Percentiles rank a stretch among this genome's conserved stretches.
These are phyloP conservation scores for Moniliella sp. DNA, from an alignment of 1,284 basidiomycete genomes.

Conservation along the genomic window DNA sequence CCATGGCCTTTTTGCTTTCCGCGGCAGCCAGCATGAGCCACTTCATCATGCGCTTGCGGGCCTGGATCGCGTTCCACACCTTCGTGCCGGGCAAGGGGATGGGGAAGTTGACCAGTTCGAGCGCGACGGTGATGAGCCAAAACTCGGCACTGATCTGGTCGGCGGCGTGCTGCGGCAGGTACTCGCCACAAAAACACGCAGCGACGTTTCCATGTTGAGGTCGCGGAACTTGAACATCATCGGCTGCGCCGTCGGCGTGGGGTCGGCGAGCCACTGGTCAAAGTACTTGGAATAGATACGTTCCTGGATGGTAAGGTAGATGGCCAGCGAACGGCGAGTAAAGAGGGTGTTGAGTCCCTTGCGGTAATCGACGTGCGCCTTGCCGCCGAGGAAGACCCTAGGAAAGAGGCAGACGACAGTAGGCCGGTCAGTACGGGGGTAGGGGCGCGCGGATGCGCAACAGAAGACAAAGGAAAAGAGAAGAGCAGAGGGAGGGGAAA, in stretches of 20 bases:
- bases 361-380: constrained; percentile 79
- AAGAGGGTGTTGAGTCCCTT: constrained; percentile 74
- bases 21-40: constrained; percentile 62
- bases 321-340: constrained; percentile 75
- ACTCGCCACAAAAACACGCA: constrained; percentile 80
- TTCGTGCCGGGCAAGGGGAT: constrained; percentile 60
- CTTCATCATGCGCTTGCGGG: constrained; percentile 65
- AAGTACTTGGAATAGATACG: constrained; percentile 58
- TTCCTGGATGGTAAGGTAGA: constrained; percentile 74
- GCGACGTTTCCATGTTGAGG: constrained; percentile 91
- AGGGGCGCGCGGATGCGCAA: no score
- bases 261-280: constrained; percentile 34
- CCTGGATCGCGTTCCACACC: constrained; percentile 78
- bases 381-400: constrained; percentile 93
- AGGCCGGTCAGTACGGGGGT: no score
- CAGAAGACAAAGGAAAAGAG: no score
- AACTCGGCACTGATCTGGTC: constrained; percentile 73
- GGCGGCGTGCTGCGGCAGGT: constrained; percentile 60
- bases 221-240: constrained; percentile 77
- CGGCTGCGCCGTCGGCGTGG: constrained; percentile 21
- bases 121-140: constrained; percentile 79
- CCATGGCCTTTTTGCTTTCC: constrained; percentile 63
- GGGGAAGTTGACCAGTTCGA: constrained; percentile 97
- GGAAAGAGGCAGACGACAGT: no score
- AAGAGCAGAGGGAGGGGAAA: neutral